A percentile compares a stretch with the other conserved stretches of the same genome.
These are phyloP conservation scores for Paramecium biaurelia DNA, from an alignment of 73 alveolate species.

Conservation along the genomic window DNA sequence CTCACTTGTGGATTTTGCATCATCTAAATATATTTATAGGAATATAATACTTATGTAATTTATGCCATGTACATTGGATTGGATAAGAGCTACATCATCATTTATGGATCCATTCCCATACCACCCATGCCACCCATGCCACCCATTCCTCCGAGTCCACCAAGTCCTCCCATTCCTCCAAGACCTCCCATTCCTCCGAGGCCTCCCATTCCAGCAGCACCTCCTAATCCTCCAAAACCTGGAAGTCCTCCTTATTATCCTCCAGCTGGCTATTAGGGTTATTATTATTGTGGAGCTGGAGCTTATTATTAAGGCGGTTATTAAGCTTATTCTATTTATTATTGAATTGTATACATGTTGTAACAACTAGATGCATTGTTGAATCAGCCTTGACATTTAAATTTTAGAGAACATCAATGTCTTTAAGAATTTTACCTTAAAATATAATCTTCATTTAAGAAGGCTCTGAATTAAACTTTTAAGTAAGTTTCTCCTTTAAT, in stretches of 20 bases:
- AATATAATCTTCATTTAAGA: not conserved
- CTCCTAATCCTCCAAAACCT: not conserved
- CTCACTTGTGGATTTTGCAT: not conserved
- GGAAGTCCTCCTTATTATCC: not conserved
- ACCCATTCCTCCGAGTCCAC: conserved; percentile 50
- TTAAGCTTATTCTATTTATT: not conserved
- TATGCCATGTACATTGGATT: not conserved
- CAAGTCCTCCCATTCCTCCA: conserved; percentile 68
- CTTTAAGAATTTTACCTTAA: conserved; percentile 42
- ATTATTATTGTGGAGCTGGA: conserved; percentile 23
- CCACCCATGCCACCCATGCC: conserved; percentile 26
- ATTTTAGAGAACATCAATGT: conserved; percentile 12
- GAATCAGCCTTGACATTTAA: conserved; percentile 37
- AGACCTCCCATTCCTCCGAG: conserved; percentile 71
- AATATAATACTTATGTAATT: not conserved
- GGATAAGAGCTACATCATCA: not conserved
- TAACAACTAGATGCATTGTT: conserved; percentile 44
- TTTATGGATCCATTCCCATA: conserved; percentile 4
- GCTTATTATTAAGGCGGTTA: not conserved
- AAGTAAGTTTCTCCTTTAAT: not conserved
- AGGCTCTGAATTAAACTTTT: not conserved
- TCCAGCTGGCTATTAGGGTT: conserved; percentile 41
- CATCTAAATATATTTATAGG: not conserved
- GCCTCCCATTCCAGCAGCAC: conserved; percentile 72
- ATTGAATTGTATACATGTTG: not conserved